Evolutionary conservation across 768 basidiomycete species (phyloP).

Genomic region (Serendipita sp.): DNA sequence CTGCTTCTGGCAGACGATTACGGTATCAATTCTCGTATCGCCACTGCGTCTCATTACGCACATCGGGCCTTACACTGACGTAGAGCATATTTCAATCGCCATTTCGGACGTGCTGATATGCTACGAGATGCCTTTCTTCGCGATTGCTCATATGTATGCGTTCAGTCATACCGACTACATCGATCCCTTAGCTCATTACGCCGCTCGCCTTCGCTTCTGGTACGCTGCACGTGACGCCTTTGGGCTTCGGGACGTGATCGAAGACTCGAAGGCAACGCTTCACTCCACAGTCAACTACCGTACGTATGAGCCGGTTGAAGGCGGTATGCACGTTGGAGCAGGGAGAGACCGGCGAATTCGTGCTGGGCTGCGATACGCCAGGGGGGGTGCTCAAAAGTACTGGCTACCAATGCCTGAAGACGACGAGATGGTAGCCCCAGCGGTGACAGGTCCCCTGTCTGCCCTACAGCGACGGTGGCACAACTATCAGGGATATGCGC

Average conservation of each 20-base stretch:
- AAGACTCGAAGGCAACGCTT: constrained; percentile 70
- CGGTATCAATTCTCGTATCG: constrained; percentile 77
- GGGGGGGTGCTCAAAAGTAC: constrained; percentile 86
- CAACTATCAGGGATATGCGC: constrained; percentile 52
- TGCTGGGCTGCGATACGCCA: constrained; percentile 81
- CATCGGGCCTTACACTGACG: constrained; percentile 77
- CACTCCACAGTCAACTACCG: constrained; percentile 87
- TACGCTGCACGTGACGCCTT: constrained; percentile 83
- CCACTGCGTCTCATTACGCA: constrained; percentile 49
- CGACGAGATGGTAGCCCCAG: constrained; percentile 25
- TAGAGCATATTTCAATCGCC: constrained; percentile 78
- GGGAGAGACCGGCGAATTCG: constrained; percentile 76
- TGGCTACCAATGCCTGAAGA: constrained; percentile 69
- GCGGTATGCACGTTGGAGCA: constrained; percentile 76
- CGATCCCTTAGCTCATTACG: constrained; percentile 41
- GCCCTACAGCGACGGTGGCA: constrained; percentile 26
- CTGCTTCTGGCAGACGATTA: constrained; percentile 93
- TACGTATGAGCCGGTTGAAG: constrained; percentile 91
- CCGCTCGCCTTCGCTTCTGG: constrained; percentile 78
- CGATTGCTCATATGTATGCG: constrained; percentile 86
- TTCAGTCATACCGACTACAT: constrained; percentile 86
- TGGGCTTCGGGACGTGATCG: constrained; percentile 70
- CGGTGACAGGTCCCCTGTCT: constrained; percentile 28
- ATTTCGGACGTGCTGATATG: constrained; percentile 86
- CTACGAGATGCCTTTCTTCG: constrained; percentile 95